Conservation (phyloP, 495 filamentous ascomycete species). For the Hypoxylon lienhwacheense region DNA sequence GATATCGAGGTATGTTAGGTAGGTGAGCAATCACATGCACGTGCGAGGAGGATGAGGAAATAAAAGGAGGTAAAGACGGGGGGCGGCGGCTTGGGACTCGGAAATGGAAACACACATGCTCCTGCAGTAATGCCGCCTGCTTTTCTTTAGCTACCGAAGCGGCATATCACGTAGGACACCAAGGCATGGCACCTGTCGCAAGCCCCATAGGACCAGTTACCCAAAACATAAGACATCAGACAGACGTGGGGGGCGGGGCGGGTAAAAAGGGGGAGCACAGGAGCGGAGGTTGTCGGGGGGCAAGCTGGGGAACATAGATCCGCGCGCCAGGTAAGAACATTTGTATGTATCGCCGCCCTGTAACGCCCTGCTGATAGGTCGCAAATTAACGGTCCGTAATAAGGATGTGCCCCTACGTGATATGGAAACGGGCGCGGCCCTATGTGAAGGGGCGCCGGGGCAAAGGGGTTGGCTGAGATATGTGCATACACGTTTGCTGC, state of each 20-base stretch:
- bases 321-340: conserved; percentile 21
- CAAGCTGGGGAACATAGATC: no score
- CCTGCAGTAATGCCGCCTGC: neutral
- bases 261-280: no score
- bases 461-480: conserved; percentile 6
- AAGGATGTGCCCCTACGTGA: neutral
- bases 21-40: no score
- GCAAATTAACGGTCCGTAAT: conserved; percentile 6
- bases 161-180: conserved; percentile 9
- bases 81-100: conserved; percentile 2
- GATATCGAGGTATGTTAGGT: no score
- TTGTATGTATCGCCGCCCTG: conserved; percentile 10
- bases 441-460: conserved; percentile 1
- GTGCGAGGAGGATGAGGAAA: neutral
- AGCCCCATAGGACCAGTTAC: conserved; percentile 2
- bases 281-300: no score
- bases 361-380: conserved; percentile 14
- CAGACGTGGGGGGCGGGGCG: no score
- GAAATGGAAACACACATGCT: neutral
- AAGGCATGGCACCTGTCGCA: conserved; percentile 13
- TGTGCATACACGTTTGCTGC: conserved; percentile 13
- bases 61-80: neutral
- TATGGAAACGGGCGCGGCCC: neutral
- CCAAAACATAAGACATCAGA: conserved; percentile 13
- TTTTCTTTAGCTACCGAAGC: neutral